Evolutionary conservation across 768 basidiomycete genomes (phyloP), one percentile per base, ranked within the genome.

Genomic region (Tremella fuciformis): DNA sequence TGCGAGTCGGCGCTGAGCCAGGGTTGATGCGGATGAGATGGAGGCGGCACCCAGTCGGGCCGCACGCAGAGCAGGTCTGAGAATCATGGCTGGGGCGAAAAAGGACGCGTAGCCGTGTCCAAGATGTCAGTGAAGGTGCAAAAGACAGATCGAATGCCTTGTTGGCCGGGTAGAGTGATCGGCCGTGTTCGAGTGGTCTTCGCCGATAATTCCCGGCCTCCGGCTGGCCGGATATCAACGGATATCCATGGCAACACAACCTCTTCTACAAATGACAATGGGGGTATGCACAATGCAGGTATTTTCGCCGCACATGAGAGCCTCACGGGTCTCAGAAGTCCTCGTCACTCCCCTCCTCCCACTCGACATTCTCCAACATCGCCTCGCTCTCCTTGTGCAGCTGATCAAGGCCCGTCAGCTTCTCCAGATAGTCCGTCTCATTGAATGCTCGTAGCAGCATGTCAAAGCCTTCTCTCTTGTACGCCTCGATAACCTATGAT

Each of bases 381-480:
- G 81, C 83, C 71, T 91, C 86, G 1, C 86, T 86, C 67, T 91
- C 89, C 18, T 81, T 80, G 66, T 87, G 85, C 67, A 93, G 76
- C 75, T 83, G 81, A 75, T 91, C 88, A 59, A 93, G 75, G 2
- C 91, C 91, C 0, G 89, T 91, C 60, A 92, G 67, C 57, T 78
- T 74, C 75, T 89, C 88, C 26, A 93, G 78, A 68, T 85, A 89
- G 51, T 85, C 84, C 4, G 80, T 78, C 63, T 96, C 90, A 64
- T 91, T 89, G 75, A 91, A 93, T 3, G 88, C 92, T 59, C 83
- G 79, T 18, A 87, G 72, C 15, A 97, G 75, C 85, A 93, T 86
- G 15, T 80, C 80, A 66, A 91, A 91, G 0, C 92, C 91, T 25
- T 85, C 79, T n/a, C 78, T 78, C 64, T 87, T 85, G 74, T 97